Percentiles rank a stretch among this genome's conserved stretches.
phyloP scores from a whole-genome alignment of 1,284 basidiomycete species.

The Amylostereum areolatum region DNA sequence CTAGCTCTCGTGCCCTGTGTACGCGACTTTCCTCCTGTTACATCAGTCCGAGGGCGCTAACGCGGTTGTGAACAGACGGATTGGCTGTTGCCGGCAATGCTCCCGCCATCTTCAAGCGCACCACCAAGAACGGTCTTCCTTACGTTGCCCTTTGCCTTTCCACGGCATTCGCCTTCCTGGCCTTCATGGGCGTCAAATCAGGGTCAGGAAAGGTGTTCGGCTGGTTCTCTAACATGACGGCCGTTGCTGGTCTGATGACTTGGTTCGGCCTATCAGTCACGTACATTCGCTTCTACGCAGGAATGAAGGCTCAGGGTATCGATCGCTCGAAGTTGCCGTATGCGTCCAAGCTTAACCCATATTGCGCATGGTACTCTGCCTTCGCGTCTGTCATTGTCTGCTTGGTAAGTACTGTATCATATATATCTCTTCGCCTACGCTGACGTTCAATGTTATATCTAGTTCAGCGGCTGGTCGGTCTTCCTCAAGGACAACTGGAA shows the following conservation, averaged over 20 bases:
- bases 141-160: slow-evolving; percentile 69
- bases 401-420: slow-evolving; percentile 42
- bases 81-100: slow-evolving; percentile 76
- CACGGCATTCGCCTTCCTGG: slow-evolving; percentile 64
- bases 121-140: slow-evolving; percentile 72
- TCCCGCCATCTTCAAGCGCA: slow-evolving; percentile 66
- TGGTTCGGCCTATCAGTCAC: slow-evolving; percentile 83
- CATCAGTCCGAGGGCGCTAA: neutral
- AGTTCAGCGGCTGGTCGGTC: slow-evolving; percentile 73
- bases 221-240: slow-evolving; percentile 70
- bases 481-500: slow-evolving; percentile 69
- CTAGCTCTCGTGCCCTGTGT: slow-evolving; percentile 78
- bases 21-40: slow-evolving; percentile 20
- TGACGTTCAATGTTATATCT: slow-evolving; percentile 6
- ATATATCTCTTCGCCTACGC: too few species aligned
- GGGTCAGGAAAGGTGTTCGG: slow-evolving; percentile 46
- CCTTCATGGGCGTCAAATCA: slow-evolving; percentile 59
- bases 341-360: slow-evolving; percentile 59
- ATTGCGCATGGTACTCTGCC: slow-evolving; percentile 63
- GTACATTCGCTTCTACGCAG: slow-evolving; percentile 77
- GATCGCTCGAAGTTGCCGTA: slow-evolving; percentile 66
- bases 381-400: slow-evolving; percentile 55
- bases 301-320: slow-evolving; percentile 70
- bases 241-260: slow-evolving; percentile 63
- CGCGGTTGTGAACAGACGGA: too few species aligned